Base-by-base conservation (phyloP, 148 eudicot genomes). In the Cornus kousa region DNA sequence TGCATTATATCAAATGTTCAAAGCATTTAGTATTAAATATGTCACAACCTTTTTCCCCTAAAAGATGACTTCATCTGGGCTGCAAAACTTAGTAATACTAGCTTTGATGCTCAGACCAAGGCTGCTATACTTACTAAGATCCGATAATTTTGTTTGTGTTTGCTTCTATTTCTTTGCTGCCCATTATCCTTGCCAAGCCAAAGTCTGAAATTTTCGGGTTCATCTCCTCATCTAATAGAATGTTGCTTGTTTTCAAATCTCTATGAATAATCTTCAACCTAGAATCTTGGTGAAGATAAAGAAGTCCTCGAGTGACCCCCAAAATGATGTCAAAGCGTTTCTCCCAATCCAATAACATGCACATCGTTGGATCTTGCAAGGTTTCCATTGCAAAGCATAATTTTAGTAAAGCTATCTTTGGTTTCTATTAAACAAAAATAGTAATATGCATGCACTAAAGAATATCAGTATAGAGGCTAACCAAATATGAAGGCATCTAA, bases 311-410 rank as follows among this genome's bases (percentile, higher is more conserved):
- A 66, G 86, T 84, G 23, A 86, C 78, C 13, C 86, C 88, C 43
- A 74, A 32, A 43, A 83, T 80, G 78, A 86, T 83, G 35, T 83
- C 82, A 71, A 83, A 86, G 33, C 88, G 86, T 77, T 75, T 83
- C 78, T 67, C 71, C 78, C 78, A 78, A 9, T 68, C 53, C 35
- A 74, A n/a, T 28, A 35, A n/a, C 39, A 72, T 5, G 60, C 76
- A 40, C 19, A 32, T 23, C 0, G 71, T 35, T 68, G 2, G 72
- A 67, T 77, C 72, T 68, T 77, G 64, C 16, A 67, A 14, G n/a
- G n/a, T 8, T 14, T 23, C 4, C 35, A 40, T 24, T 46, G n/a
- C n/a, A 76, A 76, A 14, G 2, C n/a, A 7, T 19, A 71, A 19
- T n/a, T 40, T 35, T 2, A 69, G 66, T n/a, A 43, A 6, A 19